These are phyloP conservation scores for Pecoramyces ruminantium DNA, from an alignment of 192 early-diverging fungal genomes.

Conservation along the genomic window DNA sequence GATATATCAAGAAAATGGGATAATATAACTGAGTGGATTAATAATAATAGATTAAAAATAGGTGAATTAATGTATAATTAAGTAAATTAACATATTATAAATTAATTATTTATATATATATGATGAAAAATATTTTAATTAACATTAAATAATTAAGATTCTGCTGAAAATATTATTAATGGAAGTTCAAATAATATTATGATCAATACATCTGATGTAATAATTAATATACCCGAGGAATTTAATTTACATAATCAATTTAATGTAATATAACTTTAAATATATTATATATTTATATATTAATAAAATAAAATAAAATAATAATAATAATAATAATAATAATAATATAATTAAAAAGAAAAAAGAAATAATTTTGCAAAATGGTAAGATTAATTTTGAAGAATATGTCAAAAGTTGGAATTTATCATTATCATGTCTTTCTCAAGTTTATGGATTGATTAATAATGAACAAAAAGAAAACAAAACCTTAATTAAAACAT, in stretches of 20 bases:
- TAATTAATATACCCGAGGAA: neutral
- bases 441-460: neutral
- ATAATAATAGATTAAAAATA: neutral
- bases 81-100: too few species aligned
- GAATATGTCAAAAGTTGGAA: neutral
- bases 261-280: neutral
- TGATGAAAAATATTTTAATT: too few species aligned
- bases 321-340: too few species aligned
- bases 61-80: neutral
- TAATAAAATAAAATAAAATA: too few species aligned
- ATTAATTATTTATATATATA: too few species aligned
- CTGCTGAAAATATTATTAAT: neutral
- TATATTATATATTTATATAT: too few species aligned
- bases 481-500: neutral
- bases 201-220: neutral
- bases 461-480: neutral
- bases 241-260: neutral
- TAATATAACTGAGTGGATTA: neutral
- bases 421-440: neutral
- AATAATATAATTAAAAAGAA: neutral
- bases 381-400: neutral
- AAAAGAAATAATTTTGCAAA: neutral
- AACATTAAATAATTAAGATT: neutral
- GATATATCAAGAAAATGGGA: neutral
- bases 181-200: neutral